Percentiles rank a stretch among this genome's conserved stretches.
phyloP scores from a whole-genome alignment of 176 grass and related monocot species.

The Raddia distichophylla region DNA sequence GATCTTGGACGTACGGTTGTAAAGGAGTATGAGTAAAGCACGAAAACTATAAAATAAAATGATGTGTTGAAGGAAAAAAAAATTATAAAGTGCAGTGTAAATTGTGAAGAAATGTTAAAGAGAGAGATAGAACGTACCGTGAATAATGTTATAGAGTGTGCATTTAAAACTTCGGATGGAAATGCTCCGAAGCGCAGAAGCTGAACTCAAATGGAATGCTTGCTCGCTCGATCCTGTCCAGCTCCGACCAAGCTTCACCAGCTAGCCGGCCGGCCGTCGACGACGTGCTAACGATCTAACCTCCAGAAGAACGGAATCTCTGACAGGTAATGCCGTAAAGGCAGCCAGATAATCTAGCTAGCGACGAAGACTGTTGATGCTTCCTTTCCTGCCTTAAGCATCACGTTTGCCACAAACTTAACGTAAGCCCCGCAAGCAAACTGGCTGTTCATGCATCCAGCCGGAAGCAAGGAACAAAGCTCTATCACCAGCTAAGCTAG shows the following conservation, averaged over 20 bases:
- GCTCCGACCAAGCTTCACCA: background rate
- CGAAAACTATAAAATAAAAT: no score
- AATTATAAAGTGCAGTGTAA: no score
- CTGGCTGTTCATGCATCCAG: conserved; percentile 23
- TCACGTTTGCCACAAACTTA: conserved; percentile 52
- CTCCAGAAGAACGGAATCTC: conserved; percentile 41
- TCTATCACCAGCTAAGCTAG: background rate
- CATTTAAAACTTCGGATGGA: no score
- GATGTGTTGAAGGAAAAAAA: no score
- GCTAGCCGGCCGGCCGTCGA: background rate
- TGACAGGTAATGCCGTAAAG: background rate
- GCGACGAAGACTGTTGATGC: background rate
- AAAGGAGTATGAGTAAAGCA: conserved; percentile 3
- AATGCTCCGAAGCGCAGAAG: background rate
- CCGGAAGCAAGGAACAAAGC: conserved; percentile 80
- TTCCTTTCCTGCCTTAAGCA: conserved; percentile 75
- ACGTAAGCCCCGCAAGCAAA: conserved; percentile 42
- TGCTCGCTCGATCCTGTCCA: conserved; percentile 8
- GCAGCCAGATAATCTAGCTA: no score
- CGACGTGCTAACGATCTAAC: background rate
- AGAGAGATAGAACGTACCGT: no score
- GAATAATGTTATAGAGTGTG: no score
- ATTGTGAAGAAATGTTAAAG: no score
- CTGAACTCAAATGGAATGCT: conserved; percentile 25
- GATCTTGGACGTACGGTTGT: background rate